Evolutionary conservation across 2,329 filamentous ascomycete genomes (phyloP).

Genomic region (Calonectria naviculata): DNA sequence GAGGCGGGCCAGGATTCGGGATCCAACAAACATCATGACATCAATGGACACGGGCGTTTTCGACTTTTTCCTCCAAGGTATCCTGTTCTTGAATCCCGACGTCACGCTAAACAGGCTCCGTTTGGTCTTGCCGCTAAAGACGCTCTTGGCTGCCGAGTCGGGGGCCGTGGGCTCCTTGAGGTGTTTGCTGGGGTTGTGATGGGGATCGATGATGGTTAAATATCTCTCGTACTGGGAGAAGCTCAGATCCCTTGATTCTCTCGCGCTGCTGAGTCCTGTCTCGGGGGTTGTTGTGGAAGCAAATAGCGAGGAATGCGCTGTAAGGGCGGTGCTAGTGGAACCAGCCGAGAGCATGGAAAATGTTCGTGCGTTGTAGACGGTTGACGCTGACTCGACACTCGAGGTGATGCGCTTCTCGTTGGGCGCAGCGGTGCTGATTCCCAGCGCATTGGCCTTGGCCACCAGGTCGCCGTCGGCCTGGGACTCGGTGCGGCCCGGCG

Average conservation of each 20-base stretch:
- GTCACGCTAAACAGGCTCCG: conserved; percentile 59
- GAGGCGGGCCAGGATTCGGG: conserved; percentile 10
- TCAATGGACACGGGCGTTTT: conserved; percentile 42
- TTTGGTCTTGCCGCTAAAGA: conserved; percentile 57
- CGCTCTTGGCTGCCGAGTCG: conserved; percentile 49
- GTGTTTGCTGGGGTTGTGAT: conserved; percentile 55
- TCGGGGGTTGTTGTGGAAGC: conserved; percentile 35
- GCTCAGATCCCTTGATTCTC: conserved; percentile 52
- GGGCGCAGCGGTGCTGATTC: conserved; percentile 45
- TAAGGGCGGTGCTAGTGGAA: conserved; percentile 54
- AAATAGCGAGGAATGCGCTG: conserved; percentile 56
- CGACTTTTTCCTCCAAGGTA: conserved; percentile 55
- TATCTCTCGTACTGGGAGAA: conserved; percentile 66
- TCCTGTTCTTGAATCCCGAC: conserved; percentile 54
- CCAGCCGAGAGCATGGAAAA: conserved; percentile 56
- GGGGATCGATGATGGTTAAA: conserved; percentile 56
- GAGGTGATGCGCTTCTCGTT: conserved; percentile 50
- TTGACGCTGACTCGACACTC: conserved; percentile 56
- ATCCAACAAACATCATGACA: conserved; percentile 42
- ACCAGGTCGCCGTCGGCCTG: conserved; percentile 52
- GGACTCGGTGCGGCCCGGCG: conserved; percentile 48
- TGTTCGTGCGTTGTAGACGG: conserved; percentile 55
- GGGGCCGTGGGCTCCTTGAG: conserved; percentile 45
- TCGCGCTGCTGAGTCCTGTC: conserved; percentile 36
- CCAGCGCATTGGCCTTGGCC: conserved; percentile 48